Evolutionary conservation across 768 basidiomycete genomes (phyloP).

Genomic region (Mycena haematopus): DNA sequence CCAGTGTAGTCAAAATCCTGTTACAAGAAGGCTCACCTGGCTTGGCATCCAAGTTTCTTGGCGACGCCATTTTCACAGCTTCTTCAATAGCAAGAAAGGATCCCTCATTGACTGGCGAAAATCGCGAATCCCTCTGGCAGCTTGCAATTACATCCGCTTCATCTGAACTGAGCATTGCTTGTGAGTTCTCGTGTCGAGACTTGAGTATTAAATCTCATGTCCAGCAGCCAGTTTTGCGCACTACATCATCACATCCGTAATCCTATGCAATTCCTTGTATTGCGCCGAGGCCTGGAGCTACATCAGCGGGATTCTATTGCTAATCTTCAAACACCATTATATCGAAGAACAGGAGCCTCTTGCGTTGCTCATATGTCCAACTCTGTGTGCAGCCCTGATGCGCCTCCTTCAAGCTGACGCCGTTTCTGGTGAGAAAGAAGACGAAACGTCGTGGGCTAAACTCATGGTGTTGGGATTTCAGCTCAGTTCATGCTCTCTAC

Average conservation of each 20-base stretch:
- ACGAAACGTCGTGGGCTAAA: neutral
- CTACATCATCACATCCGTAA: constrained; percentile 43
- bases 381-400: constrained; percentile 56
- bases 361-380: constrained; percentile 54
- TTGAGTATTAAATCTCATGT: neutral
- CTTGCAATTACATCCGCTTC: constrained; percentile 37
- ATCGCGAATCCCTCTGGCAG: constrained; percentile 46
- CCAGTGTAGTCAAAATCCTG: constrained; percentile 30
- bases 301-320: constrained; percentile 54
- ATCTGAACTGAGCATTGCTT: constrained; percentile 45
- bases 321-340: constrained; percentile 54
- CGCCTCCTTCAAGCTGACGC: constrained; percentile 41
- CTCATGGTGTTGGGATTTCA: constrained; percentile 22
- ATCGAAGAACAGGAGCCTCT: constrained; percentile 56
- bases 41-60: constrained; percentile 33
- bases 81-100: constrained; percentile 38
- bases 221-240: constrained; percentile 55
- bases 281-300: constrained; percentile 61
- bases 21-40: constrained; percentile 13
- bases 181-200: constrained; percentile 40
- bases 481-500: constrained; percentile 43
- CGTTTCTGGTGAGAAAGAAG: constrained; percentile 35
- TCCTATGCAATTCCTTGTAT: constrained; percentile 42
- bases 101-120: constrained; percentile 24
- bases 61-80: constrained; percentile 44